phyloP scores from a whole-genome alignment of 257 asterid genomes.

The Rehmannia glutinosa region DNA sequence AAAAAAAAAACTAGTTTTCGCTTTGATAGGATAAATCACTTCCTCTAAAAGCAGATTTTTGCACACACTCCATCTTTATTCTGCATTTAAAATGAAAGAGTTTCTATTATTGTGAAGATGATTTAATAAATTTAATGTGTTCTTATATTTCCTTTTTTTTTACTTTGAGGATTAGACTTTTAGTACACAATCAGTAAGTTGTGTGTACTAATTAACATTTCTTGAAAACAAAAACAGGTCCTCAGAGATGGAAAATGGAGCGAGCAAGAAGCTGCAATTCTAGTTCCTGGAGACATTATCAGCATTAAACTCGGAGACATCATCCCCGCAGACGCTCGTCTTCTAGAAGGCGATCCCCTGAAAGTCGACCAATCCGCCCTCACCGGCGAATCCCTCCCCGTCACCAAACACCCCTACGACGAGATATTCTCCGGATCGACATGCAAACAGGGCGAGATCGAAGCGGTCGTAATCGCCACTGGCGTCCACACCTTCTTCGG shows the following conservation, averaged over 20 bases:
- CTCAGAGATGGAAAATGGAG: slow-evolving; percentile 84
- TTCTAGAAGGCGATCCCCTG: slow-evolving; percentile 87
- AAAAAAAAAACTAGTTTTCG: no score
- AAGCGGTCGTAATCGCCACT: slow-evolving; percentile 91
- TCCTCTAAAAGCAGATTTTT: no score
- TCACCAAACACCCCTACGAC: slow-evolving; percentile 67
- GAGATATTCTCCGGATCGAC: slow-evolving; percentile 94
- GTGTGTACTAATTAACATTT: no score
- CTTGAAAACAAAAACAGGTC: slow-evolving; percentile 31
- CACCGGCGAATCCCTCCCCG: slow-evolving; percentile 91
- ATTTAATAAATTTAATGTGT: no score
- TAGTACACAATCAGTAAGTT: no score
- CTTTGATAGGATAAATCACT: no score
- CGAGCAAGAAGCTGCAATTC: slow-evolving; percentile 86
- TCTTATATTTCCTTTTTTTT: no score
- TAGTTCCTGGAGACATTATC: slow-evolving; percentile 86
- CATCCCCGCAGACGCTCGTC: slow-evolving; percentile 96
- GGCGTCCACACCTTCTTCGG: slow-evolving; percentile 98
- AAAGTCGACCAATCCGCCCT: slow-evolving; percentile 89
- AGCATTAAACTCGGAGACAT: slow-evolving; percentile 87
- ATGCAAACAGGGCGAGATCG: slow-evolving; percentile 93
- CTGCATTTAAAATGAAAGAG: no score
- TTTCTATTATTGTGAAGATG: no score
- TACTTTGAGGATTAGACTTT: no score
- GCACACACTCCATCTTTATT: no score